A percentile compares a stretch with the other conserved stretches of the same genome.
phyloP scores from a whole-genome alignment of 768 basidiomycete species.

The Mycena kentingensis region DNA sequence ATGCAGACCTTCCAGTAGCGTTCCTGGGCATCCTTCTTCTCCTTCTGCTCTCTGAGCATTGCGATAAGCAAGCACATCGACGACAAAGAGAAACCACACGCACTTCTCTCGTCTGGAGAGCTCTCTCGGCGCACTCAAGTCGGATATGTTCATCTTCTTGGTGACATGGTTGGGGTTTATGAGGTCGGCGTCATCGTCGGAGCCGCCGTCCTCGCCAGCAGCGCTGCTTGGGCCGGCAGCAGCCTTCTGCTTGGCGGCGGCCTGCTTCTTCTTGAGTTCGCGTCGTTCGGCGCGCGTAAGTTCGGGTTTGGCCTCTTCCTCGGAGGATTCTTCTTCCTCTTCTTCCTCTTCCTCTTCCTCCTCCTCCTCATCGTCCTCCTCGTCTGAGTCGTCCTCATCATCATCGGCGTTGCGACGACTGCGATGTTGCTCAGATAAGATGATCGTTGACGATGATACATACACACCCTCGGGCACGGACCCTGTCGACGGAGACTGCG shows the following conservation, averaged over 20 bases:
- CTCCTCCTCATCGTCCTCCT: constrained; percentile 49
- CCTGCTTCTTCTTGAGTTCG: constrained; percentile 84
- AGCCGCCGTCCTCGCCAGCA: too few species aligned
- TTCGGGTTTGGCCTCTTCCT: constrained; percentile 48
- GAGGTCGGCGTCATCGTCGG: constrained; percentile 67
- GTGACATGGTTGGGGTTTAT: constrained; percentile 77
- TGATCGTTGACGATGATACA: constrained; percentile 9
- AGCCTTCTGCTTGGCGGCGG: constrained; percentile 46
- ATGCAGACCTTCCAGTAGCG: constrained; percentile 72
- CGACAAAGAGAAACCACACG: constrained; percentile 7
- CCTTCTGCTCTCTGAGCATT: constrained; percentile 78
- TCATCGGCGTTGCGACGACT: constrained; percentile 36
- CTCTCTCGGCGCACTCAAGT: constrained; percentile 65
- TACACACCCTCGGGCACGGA: constrained; percentile 41
- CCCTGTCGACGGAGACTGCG: constrained; percentile 49
- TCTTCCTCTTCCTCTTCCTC: constrained; percentile 41
- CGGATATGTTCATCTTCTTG: constrained; percentile 77
- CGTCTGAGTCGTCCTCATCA: constrained; percentile 14
- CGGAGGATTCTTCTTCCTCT: constrained; percentile 26
- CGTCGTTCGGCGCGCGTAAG: constrained; percentile 71
- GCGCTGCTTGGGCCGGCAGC: constrained; percentile 40
- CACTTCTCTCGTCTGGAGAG: constrained; percentile 69
- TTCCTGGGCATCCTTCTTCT: constrained; percentile 88
- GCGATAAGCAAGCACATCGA: neutral
- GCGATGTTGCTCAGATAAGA: constrained; percentile 17